phyloP scores from a whole-genome alignment of 345 rosid genomes.

The Heritiera littoralis region DNA sequence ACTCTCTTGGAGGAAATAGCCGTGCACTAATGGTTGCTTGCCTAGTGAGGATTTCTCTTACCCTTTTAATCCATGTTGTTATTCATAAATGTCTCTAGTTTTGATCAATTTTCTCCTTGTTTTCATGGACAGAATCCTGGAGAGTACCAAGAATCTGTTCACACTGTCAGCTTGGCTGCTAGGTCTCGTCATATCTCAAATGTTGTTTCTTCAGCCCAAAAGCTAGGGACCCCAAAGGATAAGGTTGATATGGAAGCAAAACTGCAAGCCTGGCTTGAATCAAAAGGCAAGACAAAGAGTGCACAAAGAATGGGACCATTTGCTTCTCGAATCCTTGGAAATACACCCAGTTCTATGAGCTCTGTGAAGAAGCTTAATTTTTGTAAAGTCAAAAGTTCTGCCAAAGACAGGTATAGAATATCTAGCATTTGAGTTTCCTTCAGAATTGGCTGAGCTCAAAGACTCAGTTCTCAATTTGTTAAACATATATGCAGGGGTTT shows the following conservation, averaged over 20 bases:
- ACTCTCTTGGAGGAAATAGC: conserved; percentile 92
- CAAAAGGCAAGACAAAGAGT: conserved; percentile 85
- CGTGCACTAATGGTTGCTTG: conserved; percentile 89
- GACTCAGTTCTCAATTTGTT: conserved; percentile 5
- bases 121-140: conserved; percentile 69
- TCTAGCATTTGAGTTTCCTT: not conserved
- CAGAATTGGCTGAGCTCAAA: not conserved
- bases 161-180: conserved; percentile 86
- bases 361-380: conserved; percentile 53
- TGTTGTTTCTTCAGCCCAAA: conserved; percentile 48
- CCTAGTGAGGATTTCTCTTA: conserved; percentile 49
- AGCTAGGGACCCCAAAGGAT: conserved; percentile 57
- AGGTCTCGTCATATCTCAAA: conserved; percentile 83
- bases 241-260: conserved; percentile 83
- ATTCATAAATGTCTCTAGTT: not conserved
- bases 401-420: conserved; percentile 45
- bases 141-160: conserved; percentile 89
- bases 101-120: conserved; percentile 7
- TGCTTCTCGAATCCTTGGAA: conserved; percentile 46
- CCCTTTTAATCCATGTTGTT: not conserved
- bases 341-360: conserved; percentile 35
- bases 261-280: conserved; percentile 81
- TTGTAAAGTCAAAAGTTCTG: conserved; percentile 42
- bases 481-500: conserved; percentile 40
- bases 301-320: conserved; percentile 41